These are phyloP conservation scores for Bipolaris bicolor DNA, from an alignment of 2,329 filamentous ascomycete genomes.

Conservation along the genomic window DNA sequence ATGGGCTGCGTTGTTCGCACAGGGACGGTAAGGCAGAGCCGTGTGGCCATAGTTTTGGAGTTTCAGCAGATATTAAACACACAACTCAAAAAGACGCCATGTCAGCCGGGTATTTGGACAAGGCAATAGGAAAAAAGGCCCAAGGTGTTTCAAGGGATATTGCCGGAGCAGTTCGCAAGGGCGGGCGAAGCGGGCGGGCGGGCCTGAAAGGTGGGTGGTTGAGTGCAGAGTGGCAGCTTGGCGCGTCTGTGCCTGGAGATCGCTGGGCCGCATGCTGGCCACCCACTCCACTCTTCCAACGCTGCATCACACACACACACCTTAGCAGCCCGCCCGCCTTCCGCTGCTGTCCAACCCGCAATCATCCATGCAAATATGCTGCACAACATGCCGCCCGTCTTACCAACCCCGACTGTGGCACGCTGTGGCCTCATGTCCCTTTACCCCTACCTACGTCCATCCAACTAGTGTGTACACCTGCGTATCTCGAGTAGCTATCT, in stretches of 20 bases:
- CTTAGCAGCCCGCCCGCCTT: slow-evolving; percentile 28
- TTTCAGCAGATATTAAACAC: neutral
- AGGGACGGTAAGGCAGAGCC: neutral
- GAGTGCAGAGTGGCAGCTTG: slow-evolving; percentile 16
- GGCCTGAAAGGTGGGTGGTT: slow-evolving; percentile 21
- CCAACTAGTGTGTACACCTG: neutral
- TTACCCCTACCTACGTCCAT: neutral
- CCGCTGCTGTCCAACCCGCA: slow-evolving; percentile 20
- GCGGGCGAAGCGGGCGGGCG: neutral
- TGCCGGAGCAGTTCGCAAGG: neutral
- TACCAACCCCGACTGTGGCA: slow-evolving; percentile 11
- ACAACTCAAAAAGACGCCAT: neutral
- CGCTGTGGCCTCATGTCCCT: slow-evolving; percentile 5
- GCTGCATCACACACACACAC: slow-evolving; percentile 24
- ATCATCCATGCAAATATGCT: slow-evolving; percentile 3
- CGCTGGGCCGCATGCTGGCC: slow-evolving; percentile 17
- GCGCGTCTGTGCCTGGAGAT: slow-evolving; percentile 34
- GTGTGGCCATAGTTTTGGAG: neutral
- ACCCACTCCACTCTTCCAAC: slow-evolving; percentile 26
- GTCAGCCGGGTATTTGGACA: neutral
- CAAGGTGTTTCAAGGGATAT: neutral
- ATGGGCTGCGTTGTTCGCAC: neutral
- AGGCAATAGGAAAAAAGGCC: neutral
- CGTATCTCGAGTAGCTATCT: neutral
- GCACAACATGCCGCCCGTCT: slow-evolving; percentile 2